These are phyloP conservation scores for Iris pallida DNA, from an alignment of 116 monocot species.

Conservation along the genomic window DNA sequence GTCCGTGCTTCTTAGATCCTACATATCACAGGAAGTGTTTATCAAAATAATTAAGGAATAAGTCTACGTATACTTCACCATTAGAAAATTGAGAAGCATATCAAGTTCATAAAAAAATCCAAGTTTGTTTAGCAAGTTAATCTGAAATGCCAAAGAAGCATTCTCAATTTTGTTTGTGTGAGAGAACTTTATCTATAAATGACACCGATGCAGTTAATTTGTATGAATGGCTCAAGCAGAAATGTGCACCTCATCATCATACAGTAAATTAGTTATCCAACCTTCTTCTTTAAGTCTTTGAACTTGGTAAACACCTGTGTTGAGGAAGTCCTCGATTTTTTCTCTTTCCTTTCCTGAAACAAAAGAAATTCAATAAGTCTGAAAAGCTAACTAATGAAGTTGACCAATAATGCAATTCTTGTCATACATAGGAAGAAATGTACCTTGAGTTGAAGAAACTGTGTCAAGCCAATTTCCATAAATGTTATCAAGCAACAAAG, in stretches of 20 bases:
- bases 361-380: conserved; percentile 10
- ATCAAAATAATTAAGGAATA: too few relatives aligned
- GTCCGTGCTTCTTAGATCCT: too few relatives aligned
- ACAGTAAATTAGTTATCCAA: conserved; percentile 82
- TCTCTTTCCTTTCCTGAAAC: conserved; percentile 63
- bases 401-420: not conserved
- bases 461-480: conserved; percentile 88
- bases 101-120: too few relatives aligned
- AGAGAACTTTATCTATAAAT: too few relatives aligned
- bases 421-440: not conserved
- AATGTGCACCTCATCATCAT: conserved; percentile 87
- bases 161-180: too few relatives aligned
- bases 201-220: too few relatives aligned
- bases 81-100: too few relatives aligned
- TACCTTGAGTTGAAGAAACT: conserved; percentile 72
- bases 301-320: conserved; percentile 88
- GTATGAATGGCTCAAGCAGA: not conserved
- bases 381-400: not conserved
- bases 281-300: conserved; percentile 93
- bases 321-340: conserved; percentile 72
- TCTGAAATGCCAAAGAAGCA: too few relatives aligned
- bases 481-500: conserved; percentile 74
- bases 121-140: too few relatives aligned
- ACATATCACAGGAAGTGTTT: too few relatives aligned
- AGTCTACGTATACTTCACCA: too few relatives aligned